Evolutionary conservation across 208 protist genomes (phyloP), one percentile per base, ranked within the genome.

Genomic region (Angomonas deanei): DNA sequence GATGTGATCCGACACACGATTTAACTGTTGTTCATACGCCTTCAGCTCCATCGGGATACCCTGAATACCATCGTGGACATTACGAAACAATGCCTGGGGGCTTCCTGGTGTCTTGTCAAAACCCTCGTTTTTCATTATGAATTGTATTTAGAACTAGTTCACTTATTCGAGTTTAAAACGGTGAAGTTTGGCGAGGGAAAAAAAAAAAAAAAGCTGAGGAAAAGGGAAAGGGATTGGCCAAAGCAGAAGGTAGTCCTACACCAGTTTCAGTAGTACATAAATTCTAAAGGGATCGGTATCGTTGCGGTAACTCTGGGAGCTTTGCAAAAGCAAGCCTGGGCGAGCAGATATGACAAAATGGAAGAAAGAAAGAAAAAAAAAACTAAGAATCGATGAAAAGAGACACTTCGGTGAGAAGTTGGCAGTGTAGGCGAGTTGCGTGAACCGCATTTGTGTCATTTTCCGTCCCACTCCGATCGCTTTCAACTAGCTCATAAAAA

Each of bases 1-100:
- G 47, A 84, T 69, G 1, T 80, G 65, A 2, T 84, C 76, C 49
- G 83, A 15, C 17, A 89, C 60, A 24, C 66, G 66, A 31, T 28
- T 42, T 48, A 82, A 64, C 36, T 56, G 50, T 24, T 56, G 50
- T 24, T 56, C 23, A 24, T 56, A 56, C 27, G 6, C 13, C 23
- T 56, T 32, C 23, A 86, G 39, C 32, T 65, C 74, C 11, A 76
- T 66, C 8, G 70, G 69, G 11, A 91, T 54, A 15, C 52, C 57
- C 30, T 60, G 31, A 30, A 76, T 60, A 15, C 61, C 66, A 19
- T 79, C 70, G 57, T 80, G 70, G 1, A 77, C 66, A 52, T 64
- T 76, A 42, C 68, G 73, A 64, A 64, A 39, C 27, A 59, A 56
- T 33, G 15, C 60, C 54, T 24, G 63, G 64, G 61, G 24, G 57